Evolutionary conservation across 2,329 filamentous ascomycete genomes (phyloP).

Genomic region (Alternaria sp.): DNA sequence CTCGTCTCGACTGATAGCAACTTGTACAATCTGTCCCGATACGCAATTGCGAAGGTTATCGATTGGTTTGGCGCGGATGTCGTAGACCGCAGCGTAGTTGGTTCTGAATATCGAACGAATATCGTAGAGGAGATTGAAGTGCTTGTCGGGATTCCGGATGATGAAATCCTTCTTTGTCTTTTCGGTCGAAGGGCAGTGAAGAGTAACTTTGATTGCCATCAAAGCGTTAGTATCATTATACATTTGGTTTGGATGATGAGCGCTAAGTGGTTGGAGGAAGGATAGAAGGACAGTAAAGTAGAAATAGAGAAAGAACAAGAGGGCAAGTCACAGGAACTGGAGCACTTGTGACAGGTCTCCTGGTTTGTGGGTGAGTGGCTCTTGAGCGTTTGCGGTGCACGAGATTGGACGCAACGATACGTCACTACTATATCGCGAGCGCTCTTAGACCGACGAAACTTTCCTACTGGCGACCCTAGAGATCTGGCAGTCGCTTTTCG

Average conservation of each 20-base stretch:
- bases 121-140: not conserved
- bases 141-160: not conserved
- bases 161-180: not conserved
- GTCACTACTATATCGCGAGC: not conserved
- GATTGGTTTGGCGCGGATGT: not conserved
- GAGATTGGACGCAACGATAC: not conserved
- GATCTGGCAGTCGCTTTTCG: not conserved
- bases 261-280: not conserved
- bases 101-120: not conserved
- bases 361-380: not conserved
- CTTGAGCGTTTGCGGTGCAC: not conserved
- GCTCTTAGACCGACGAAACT: not conserved
- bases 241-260: not conserved
- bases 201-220: not conserved
- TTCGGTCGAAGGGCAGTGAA: not conserved
- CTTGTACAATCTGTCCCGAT: not conserved
- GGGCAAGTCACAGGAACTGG: not conserved
- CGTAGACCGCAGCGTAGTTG: not conserved
- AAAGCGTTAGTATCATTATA: not conserved
- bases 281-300: not conserved
- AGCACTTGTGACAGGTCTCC: not conserved
- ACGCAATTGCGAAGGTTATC: not conserved
- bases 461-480: not conserved
- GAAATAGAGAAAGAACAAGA: not conserved
- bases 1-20: not conserved